Evolutionary conservation across 768 basidiomycete genomes (phyloP).

Genomic region (Leccinellum rugosiceps): DNA sequence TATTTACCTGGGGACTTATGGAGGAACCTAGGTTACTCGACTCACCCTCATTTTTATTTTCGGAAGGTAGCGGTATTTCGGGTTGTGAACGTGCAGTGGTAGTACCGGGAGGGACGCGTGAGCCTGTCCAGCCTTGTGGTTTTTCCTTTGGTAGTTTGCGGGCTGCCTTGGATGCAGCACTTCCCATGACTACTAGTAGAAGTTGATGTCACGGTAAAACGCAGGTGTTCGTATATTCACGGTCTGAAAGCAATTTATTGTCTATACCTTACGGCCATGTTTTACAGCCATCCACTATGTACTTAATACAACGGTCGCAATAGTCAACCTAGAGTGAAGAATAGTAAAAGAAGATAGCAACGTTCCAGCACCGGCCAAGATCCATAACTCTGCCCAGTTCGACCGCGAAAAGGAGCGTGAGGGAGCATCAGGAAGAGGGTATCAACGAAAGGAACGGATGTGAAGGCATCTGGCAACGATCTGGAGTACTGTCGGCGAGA

Average conservation of each 20-base stretch:
- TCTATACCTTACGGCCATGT: conserved; percentile 35
- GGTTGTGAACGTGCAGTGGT: conserved; percentile 11
- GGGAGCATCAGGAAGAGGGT: conserved; percentile 22
- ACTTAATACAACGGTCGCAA: conserved; percentile 36
- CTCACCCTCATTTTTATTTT: conserved; percentile 50
- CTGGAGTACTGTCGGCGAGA: conserved; percentile 26
- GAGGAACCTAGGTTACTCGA: conserved; percentile 11
- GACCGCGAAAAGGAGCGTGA: conserved; percentile 25
- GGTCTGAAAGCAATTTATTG: conserved; percentile 19
- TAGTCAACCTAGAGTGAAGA: conserved; percentile 31
- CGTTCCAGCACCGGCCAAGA: conserved; percentile 31
- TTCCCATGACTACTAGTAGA: conserved; percentile 56
- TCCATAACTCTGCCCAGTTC: conserved; percentile 22
- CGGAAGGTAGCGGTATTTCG: conserved; percentile 40
- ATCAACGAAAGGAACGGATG: conserved; percentile 28
- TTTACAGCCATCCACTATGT: conserved; percentile 39
- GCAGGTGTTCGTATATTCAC: neutral
- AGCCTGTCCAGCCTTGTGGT: conserved; percentile 44
- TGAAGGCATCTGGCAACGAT: conserved; percentile 22
- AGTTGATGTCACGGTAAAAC: neutral
- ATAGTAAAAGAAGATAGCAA: conserved; percentile 31
- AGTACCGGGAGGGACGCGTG: conserved; percentile 22
- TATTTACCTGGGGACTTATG: neutral
- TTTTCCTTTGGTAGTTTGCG: conserved; percentile 53
- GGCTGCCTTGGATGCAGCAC: conserved; percentile 55